phyloP scores from a whole-genome alignment of 192 early-diverging fungal species.

The Rhizophagus clarus region DNA sequence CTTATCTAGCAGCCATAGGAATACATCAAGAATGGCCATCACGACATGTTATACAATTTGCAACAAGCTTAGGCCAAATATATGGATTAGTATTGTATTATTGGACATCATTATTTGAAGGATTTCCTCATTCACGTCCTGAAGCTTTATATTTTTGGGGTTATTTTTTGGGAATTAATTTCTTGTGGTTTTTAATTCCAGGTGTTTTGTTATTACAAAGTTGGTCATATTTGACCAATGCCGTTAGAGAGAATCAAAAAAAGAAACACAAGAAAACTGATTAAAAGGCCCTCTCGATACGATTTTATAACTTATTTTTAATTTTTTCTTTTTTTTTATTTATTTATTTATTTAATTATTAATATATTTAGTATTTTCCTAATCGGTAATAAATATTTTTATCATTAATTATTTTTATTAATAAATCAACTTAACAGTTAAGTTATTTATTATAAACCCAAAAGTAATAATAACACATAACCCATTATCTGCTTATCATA shows the following conservation, averaged over 20 bases:
- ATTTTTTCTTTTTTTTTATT: too few species aligned
- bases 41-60: slow-evolving; percentile 59
- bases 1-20: slow-evolving; percentile 55
- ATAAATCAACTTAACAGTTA: too few species aligned
- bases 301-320: too few species aligned
- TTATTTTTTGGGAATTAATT: slow-evolving; percentile 88
- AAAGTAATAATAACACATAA: too few species aligned
- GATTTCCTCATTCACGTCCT: slow-evolving; percentile 66
- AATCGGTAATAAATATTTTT: too few species aligned
- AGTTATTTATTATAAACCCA: too few species aligned
- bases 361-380: too few species aligned
- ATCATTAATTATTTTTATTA: too few species aligned
- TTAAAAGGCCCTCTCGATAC: neutral
- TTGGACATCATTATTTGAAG: slow-evolving; percentile 68
- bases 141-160: slow-evolving; percentile 85
- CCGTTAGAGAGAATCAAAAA: neutral
- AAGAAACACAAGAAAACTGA: slow-evolving; percentile 23
- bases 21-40: slow-evolving; percentile 55
- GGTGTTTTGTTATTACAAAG: slow-evolving; percentile 40
- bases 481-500: too few species aligned
- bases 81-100: slow-evolving; percentile 88
- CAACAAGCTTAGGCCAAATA: slow-evolving; percentile 70
- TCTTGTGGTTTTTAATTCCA: slow-evolving; percentile 82
- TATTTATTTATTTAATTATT: too few species aligned
- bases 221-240: slow-evolving; percentile 4